These are phyloP conservation scores for Picea sitchensis DNA, from an alignment of 75 land plant genomes.

Conservation along the genomic window DNA sequence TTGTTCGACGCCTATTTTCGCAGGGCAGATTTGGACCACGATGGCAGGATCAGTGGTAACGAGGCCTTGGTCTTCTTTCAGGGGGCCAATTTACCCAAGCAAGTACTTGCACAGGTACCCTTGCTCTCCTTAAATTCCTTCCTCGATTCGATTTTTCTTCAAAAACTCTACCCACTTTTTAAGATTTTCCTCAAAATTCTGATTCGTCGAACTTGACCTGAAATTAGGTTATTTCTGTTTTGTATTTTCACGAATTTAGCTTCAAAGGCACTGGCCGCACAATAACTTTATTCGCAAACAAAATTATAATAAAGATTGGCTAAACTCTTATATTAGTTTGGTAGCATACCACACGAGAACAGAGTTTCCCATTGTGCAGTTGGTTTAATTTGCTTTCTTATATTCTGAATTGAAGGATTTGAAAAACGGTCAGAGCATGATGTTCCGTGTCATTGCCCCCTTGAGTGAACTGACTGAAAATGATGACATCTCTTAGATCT, in stretches of 20 bases:
- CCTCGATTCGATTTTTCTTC: background rate
- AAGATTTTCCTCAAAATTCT: background rate
- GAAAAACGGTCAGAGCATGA: background rate
- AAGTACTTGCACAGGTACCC: constrained; percentile 84
- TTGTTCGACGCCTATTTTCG: constrained; percentile 68
- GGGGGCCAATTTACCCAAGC: constrained; percentile 70
- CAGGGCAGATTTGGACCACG: constrained; percentile 79
- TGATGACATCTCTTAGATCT: background rate
- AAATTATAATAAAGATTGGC: background rate
- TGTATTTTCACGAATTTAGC: background rate
- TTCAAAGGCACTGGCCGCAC: too few relatives aligned
- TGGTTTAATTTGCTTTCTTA: background rate
- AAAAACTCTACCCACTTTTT: background rate
- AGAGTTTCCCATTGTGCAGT: background rate
- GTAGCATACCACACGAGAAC: background rate
- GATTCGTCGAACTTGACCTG: background rate
- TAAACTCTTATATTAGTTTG: background rate
- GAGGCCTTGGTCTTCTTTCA: constrained; percentile 90
- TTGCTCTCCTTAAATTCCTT: background rate
- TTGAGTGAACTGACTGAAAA: background rate
- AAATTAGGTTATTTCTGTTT: background rate
- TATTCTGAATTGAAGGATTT: background rate
- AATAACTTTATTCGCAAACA: background rate
- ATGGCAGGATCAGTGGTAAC: constrained; percentile 84
- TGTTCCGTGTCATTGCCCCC: background rate